Conservation (phyloP, 1,284 basidiomycete genomes). For the Abortiporus biennis region DNA sequence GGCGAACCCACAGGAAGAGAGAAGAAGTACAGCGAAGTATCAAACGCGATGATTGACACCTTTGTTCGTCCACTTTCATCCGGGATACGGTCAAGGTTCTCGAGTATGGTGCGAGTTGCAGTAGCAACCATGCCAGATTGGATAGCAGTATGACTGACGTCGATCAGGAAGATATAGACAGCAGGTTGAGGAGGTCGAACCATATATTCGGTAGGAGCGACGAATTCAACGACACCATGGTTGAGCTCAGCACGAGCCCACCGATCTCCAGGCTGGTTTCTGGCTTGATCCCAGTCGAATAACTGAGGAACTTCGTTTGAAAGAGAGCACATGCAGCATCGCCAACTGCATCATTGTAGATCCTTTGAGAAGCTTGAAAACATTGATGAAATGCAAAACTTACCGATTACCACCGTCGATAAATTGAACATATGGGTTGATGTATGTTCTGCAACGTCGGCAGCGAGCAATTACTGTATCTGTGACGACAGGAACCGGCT, state of each 20-base stretch:
- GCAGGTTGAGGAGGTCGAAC: constrained; percentile 97
- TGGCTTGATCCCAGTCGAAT: constrained; percentile 96
- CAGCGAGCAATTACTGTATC: constrained; percentile 98
- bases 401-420: constrained; percentile 95
- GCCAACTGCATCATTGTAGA: constrained; percentile 63
- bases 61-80: constrained; percentile 94
- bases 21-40: constrained; percentile 95
- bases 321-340: constrained; percentile 99
- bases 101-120: constrained; percentile 91
- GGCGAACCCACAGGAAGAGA: constrained; percentile 62
- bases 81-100: constrained; percentile 92
- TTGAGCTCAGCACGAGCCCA: constrained; percentile 95
- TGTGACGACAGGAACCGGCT: constrained; percentile 80
- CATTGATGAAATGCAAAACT: constrained; percentile 17
- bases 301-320: constrained; percentile 98
- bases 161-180: constrained; percentile 96
- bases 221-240: constrained; percentile 90
- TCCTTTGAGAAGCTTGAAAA: background rate
- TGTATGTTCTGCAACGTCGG: constrained; percentile 95
- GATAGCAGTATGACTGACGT: constrained; percentile 90
- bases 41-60: constrained; percentile 90
- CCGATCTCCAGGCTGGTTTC: constrained; percentile 92
- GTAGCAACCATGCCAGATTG: constrained; percentile 98
- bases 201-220: constrained; percentile 99
- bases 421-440: constrained; percentile 98